Base-by-base conservation (phyloP, 306 rosid genomes). In the Pyrus bretschneideri region DNA sequence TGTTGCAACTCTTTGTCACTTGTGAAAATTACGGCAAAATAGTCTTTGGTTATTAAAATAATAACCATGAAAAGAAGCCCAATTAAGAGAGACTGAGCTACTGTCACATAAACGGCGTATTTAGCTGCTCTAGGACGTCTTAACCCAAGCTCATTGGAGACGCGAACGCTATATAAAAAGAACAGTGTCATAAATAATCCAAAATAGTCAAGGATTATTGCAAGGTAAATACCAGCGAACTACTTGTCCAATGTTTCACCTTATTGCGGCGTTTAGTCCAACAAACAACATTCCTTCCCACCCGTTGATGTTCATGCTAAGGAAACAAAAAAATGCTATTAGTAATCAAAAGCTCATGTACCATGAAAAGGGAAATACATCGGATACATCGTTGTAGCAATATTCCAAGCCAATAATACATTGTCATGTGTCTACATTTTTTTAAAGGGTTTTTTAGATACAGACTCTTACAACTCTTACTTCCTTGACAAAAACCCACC, bases 71-170 rank as follows among this genome's bases (percentile, higher is more conserved):
- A 78, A 29, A 82, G 1, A 11, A 88, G 45, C 11, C 89, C 89
- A 1, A 87, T 63, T 5, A 82, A 42, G 33, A 91, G 82, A 82
- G 87, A 81, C 46, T 87, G 46, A 11, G 23, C 75, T 2, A 84
- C 23, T 51, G 87, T 60, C 80, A 87, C 91, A 7, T 51, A 78
- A 25, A 87, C 87, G 0, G 82, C 67, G 78, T 85, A 85, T 76
- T 81, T 87, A 69, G 89, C 85, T 9, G 86, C 86, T 80, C 88
- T 87, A 66, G 91, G 89, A 6, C 84, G 80, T 11, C 81, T 82
- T 79, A 25, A 80, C 3, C 93, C 91, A 38, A 90, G 90, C 18
- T 85, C 78, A 70, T 83, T 88, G 4, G 93, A 88, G 42, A 90
- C 88, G 1, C 91, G 83, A 44, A 90, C 83, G 64, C 88, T 88